These are phyloP conservation scores for Saturnispora sanitii DNA, from an alignment of 805 yeast genomes.

Conservation along the genomic window DNA sequence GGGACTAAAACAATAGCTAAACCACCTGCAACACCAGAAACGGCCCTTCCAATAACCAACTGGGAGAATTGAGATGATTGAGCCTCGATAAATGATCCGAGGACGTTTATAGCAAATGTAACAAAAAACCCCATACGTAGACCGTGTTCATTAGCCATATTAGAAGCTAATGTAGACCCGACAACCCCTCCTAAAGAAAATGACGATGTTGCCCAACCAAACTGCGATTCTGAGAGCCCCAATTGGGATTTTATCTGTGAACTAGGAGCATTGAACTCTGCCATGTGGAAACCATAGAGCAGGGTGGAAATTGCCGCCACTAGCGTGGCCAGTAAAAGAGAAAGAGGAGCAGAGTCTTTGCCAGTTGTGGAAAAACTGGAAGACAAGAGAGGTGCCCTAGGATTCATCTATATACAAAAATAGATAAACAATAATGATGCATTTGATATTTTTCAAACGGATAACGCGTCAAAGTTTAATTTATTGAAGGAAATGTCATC, in stretches of 20 bases:
- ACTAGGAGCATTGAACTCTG: constrained; percentile 89
- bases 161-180: constrained; percentile 63
- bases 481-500: too few species aligned
- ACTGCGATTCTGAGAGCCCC: constrained; percentile 31
- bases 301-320: constrained; percentile 69
- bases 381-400: too few species aligned
- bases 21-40: constrained; percentile 85
- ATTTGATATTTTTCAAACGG: too few species aligned
- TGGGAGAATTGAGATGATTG: constrained; percentile 32
- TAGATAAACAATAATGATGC: too few species aligned
- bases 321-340: constrained; percentile 37
- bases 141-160: constrained; percentile 56
- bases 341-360: constrained; percentile 11
- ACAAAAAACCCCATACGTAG: constrained; percentile 43
- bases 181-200: constrained; percentile 78
- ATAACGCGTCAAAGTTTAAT: too few species aligned
- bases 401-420: too few species aligned
- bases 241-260: constrained; percentile 33
- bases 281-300: constrained; percentile 92
- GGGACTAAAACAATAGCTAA: constrained; percentile 80
- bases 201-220: constrained; percentile 68
- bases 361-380: too few species aligned
- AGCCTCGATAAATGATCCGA: constrained; percentile 59
- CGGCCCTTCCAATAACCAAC: constrained; percentile 58
- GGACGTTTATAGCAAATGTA: constrained; percentile 40